Conservation (phyloP, 2,329 filamentous ascomycete genomes). For the Aspergillus fijiensis region DNA sequence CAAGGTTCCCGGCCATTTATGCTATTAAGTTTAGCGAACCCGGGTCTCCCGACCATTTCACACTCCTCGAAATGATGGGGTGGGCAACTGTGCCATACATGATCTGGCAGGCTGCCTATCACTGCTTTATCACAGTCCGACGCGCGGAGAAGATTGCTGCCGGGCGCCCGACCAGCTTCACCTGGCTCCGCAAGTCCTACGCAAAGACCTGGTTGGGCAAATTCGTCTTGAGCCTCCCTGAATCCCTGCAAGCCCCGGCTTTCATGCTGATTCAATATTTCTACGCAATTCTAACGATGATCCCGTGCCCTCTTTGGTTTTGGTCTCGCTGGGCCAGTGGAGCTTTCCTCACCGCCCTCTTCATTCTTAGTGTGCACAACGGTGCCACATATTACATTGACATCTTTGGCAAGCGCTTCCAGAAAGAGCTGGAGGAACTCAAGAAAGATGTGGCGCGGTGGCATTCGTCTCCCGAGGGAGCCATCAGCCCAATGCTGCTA, state of each 20-base stretch:
- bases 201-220: slow-evolving; percentile 85
- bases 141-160: slow-evolving; percentile 95
- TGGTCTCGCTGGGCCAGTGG: slow-evolving; percentile 79
- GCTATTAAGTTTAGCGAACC: slow-evolving; percentile 69
- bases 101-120: slow-evolving; percentile 89
- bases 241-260: slow-evolving; percentile 74
- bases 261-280: slow-evolving; percentile 96
- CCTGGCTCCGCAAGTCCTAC: slow-evolving; percentile 92
- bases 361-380: slow-evolving; percentile 94
- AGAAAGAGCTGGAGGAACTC: slow-evolving; percentile 89
- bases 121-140: slow-evolving; percentile 91
- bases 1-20: slow-evolving; percentile 81
- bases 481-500: slow-evolving; percentile 31
- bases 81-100: slow-evolving; percentile 94
- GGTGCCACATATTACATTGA: slow-evolving; percentile 98
- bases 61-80: slow-evolving; percentile 77
- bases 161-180: slow-evolving; percentile 92
- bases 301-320: slow-evolving; percentile 95
- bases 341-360: slow-evolving; percentile 75
- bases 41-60: slow-evolving; percentile 77
- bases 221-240: slow-evolving; percentile 75
- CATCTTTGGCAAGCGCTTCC: slow-evolving; percentile 93
- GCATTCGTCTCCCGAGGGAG: slow-evolving; percentile 56
- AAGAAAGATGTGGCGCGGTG: slow-evolving; percentile 86
- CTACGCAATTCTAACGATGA: slow-evolving; percentile 89